These are phyloP conservation scores for Clonostachys chloroleuca DNA, from an alignment of 2,329 filamentous ascomycete species.

Conservation along the genomic window DNA sequence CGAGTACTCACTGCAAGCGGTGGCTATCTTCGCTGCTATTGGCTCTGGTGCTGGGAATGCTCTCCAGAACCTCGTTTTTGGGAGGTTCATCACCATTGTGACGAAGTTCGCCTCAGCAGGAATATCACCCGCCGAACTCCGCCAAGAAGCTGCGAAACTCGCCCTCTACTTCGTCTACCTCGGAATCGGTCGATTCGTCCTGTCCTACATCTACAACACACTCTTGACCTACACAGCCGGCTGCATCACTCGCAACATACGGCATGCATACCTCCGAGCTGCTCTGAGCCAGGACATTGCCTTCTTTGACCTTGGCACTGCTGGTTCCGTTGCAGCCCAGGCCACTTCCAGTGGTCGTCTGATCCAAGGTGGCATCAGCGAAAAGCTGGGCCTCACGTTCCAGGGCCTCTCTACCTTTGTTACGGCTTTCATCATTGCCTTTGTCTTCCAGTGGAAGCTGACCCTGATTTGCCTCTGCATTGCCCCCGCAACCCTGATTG, in stretches of 20 bases:
- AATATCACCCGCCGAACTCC: conserved; percentile 16
- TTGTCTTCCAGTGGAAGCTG: conserved; percentile 26
- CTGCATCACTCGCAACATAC: conserved; percentile 31
- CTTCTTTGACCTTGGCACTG: conserved; percentile 31
- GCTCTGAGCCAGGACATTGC: conserved; percentile 39
- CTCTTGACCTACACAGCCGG: conserved; percentile 1
- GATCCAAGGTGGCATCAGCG: conserved; percentile 24
- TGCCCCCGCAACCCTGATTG: conserved; percentile 6
- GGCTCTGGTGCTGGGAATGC: conserved; percentile 2
- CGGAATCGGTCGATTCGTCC: conserved; percentile 12
- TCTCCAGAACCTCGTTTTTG: conserved; percentile 4
- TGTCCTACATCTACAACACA: conserved; percentile 8
- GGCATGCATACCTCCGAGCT: conserved; percentile 38
- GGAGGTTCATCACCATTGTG: conserved; percentile 11
- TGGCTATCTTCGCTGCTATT: conserved; percentile 10
- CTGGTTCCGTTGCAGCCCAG: conserved; percentile 28
- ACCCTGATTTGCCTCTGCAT: conserved; percentile 18
- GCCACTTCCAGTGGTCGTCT: conserved; percentile 32
- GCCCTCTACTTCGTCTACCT: conserved; percentile 22
- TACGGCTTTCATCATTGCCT: conserved; percentile 22
- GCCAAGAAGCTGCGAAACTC: conserved; percentile 17
- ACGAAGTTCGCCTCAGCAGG: conserved; percentile 20
- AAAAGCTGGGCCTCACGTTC: conserved; percentile 24
- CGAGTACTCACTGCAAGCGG: conserved; percentile 11
- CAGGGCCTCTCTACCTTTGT: conserved; percentile 22